Evolutionary conservation across 1,139 yeast genomes (phyloP), one percentile per base, ranked within the genome.

Genomic region (Kodamaea fungicola): DNA sequence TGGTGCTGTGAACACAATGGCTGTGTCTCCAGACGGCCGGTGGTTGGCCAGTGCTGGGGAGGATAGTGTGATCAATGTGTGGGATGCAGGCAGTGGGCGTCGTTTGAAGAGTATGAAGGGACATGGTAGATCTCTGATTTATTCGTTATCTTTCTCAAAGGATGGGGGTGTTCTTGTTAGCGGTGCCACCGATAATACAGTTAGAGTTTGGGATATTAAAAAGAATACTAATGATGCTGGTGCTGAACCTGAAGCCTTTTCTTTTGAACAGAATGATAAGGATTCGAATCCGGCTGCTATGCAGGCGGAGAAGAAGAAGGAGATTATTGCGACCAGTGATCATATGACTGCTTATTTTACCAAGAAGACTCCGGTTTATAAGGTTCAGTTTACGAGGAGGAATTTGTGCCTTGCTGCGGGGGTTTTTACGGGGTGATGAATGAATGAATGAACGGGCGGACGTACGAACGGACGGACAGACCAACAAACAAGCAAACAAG

Each of bases 1-100:
- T 2, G 92, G 92, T 10, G 84, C 97, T 1, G 78, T 94, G 27
- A 85, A 87, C 48, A 76, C 89, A 31, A 71, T 88, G 51, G 89
- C 95, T 0, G 95, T 88, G 7, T 84, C 96, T 0, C 97, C 97
- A 1, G 97, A 92, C 62, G 99, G 99, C 2, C 74, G 97, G 52
- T 87, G 96, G 95, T 67, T 92, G 41, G 97, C 97, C 2, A 80
- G 92, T 43, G 97, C 95, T 8, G 96, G 96, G 34, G 97, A 90
- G 57, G 98, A 90, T 58, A 83, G 89, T 37, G 76, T 84, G 13
- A 85, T 94, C 32, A 85, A 85, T 55, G 74, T 94, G 31, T 94
- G 97, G 96, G 98, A 94, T 64, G 80, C 87, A 37, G 96, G 97
- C 2, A 77, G 92, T 2, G 98, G 97, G 10, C 74, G 95, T 46